A percentile compares a stretch with the other conserved stretches of the same genome.
Evolutionary conservation across 2,329 filamentous ascomycete genomes (phyloP).

Genomic region (Verticillium nubilum): DNA sequence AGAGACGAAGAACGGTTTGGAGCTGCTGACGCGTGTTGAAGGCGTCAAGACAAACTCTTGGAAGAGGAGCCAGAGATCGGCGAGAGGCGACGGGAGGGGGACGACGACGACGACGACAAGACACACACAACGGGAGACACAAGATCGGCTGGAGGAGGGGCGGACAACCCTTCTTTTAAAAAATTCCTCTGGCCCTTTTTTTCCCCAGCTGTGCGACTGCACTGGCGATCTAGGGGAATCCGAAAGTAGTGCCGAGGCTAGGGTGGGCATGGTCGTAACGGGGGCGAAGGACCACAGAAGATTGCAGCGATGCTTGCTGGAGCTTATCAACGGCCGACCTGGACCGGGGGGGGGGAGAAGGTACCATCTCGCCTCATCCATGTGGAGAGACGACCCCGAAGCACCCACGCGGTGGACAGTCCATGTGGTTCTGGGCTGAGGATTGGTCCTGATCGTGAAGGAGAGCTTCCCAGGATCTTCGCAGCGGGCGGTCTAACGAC

Average conservation of each 20-base stretch:
- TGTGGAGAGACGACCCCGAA: neutral
- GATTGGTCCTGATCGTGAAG: neutral
- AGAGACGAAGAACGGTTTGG: neutral
- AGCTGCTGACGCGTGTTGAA: neutral
- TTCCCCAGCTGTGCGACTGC: slow-evolving; percentile 4
- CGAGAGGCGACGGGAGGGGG: neutral
- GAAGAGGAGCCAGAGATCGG: neutral
- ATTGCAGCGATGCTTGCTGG: slow-evolving; percentile 2
- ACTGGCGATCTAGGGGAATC: slow-evolving; percentile 4
- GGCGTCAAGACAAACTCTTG: neutral
- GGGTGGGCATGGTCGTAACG: neutral
- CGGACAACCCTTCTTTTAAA: slow-evolving; percentile 10
- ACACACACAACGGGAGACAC: slow-evolving; percentile 5
- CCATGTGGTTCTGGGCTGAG: neutral
- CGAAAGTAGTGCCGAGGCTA: slow-evolving; percentile 13
- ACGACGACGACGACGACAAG: slow-evolving; percentile 5
- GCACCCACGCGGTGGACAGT: neutral
- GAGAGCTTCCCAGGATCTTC: neutral
- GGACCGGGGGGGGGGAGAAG: neutral
- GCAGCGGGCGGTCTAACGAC: neutral
- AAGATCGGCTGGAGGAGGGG: neutral
- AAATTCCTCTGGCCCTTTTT: slow-evolving; percentile 3
- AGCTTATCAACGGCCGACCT: slow-evolving; percentile 13
- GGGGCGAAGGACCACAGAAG: neutral
- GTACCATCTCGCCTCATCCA: neutral